phyloP scores from a whole-genome alignment of 2,329 filamentous ascomycete genomes.

The Penicillium rolfsii region DNA sequence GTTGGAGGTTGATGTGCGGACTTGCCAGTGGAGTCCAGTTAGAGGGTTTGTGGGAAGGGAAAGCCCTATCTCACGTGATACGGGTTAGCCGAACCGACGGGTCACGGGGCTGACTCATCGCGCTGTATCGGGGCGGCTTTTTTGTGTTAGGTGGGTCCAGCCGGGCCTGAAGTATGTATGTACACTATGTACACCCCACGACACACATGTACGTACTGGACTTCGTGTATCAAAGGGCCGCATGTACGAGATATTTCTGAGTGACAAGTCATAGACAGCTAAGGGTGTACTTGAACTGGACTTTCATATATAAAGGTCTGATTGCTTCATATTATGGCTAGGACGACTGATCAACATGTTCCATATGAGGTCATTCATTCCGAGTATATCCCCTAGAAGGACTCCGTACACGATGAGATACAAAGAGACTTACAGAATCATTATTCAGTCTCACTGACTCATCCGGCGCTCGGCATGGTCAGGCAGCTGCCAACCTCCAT shows the following conservation, averaged over 20 bases:
- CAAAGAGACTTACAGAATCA: not conserved
- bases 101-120: conserved; percentile 20
- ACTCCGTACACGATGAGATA: not conserved
- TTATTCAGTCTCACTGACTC: not conserved
- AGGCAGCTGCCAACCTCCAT: conserved; percentile 28
- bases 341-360: not conserved
- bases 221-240: not conserved
- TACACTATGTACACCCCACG: not conserved
- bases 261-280: not conserved
- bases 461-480: conserved; percentile 22
- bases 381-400: too few relatives aligned
- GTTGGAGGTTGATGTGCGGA: conserved; percentile 46
- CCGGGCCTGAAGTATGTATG: not conserved
- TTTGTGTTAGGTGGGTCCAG: conserved; percentile 9
- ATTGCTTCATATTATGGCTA: not conserved
- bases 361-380: not conserved
- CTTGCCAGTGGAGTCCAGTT: conserved; percentile 43
- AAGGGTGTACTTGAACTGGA: too few relatives aligned
- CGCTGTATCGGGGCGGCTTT: not conserved
- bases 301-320: not conserved
- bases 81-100: conserved; percentile 29
- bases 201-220: not conserved
- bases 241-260: not conserved
- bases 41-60: conserved; percentile 49
- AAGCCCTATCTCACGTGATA: conserved; percentile 44